Percentiles rank a stretch among this genome's conserved stretches.
Conservation (phyloP, 208 protist species). For the Wallacemonas collosoma region DNA sequence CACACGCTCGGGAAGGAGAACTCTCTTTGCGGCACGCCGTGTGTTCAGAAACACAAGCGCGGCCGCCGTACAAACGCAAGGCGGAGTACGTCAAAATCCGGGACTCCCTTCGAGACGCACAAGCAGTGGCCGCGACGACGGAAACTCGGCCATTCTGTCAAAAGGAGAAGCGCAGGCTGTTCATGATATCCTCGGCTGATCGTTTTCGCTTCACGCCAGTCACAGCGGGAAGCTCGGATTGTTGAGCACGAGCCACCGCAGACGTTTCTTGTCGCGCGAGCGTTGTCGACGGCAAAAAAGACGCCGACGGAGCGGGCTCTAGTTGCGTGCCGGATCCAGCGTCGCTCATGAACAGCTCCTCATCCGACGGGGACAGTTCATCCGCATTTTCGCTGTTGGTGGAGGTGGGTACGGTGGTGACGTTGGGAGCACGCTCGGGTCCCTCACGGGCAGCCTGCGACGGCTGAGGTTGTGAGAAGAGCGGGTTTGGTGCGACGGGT, state of each 20-base stretch:
- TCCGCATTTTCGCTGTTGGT: background rate
- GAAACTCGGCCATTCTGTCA: background rate
- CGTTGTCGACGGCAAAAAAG: background rate
- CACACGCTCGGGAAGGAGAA: no score
- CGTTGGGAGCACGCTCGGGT: constrained; percentile 16
- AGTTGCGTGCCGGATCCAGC: constrained; percentile 1
- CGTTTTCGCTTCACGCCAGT: constrained; percentile 31
- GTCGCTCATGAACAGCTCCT: constrained; percentile 18
- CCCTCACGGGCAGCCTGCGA: constrained; percentile 11
- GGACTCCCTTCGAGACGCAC: no score
- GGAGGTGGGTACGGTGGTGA: constrained; percentile 10
- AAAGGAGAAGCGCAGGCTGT: constrained; percentile 41
- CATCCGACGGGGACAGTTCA: background rate
- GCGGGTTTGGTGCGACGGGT: background rate
- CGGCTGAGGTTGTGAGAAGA: no score
- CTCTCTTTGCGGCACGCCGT: no score
- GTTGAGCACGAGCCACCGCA: background rate
- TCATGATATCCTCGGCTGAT: constrained; percentile 58
- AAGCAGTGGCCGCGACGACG: no score
- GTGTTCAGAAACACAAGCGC: no score
- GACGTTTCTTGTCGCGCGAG: constrained; percentile 7
- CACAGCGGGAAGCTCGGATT: background rate
- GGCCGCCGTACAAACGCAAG: no score
- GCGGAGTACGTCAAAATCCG: no score
- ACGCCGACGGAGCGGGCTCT: background rate